Conservation (phyloP, 2,329 filamentous ascomycete genomes). For the Talaromyces verruculosus region DNA sequence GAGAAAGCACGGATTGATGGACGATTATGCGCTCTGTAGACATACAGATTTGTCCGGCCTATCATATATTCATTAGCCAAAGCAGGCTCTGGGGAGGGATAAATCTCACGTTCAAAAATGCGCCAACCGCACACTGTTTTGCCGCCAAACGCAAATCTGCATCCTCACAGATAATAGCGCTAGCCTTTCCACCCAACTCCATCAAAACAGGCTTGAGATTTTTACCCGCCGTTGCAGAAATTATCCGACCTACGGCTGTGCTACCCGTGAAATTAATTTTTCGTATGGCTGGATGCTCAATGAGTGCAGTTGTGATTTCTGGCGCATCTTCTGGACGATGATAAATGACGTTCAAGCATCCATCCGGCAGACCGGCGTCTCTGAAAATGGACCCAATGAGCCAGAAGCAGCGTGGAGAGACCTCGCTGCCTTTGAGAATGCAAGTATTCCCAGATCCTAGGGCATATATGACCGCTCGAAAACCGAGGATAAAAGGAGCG, state of each 20-base stretch:
- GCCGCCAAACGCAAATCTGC: constrained; percentile 48
- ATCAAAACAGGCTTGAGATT: constrained; percentile 50
- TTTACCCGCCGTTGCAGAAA: constrained; percentile 39
- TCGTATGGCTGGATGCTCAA: constrained; percentile 38
- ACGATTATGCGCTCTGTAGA: constrained; percentile 66
- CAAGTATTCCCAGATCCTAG: constrained; percentile 9
- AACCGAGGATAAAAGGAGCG: constrained; percentile 7
- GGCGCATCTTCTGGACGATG: constrained; percentile 46
- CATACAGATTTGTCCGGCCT: constrained; percentile 65
- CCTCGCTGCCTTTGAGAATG: constrained; percentile 11
- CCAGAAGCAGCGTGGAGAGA: constrained; percentile 7
- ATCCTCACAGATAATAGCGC: constrained; percentile 47
- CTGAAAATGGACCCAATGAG: constrained; percentile 48
- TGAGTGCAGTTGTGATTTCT: constrained; percentile 38
- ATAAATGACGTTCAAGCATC: constrained; percentile 68
- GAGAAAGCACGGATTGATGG: background rate
- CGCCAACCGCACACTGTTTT: constrained; percentile 45
- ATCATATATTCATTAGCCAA: constrained; percentile 37
- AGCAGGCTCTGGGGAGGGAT: background rate
- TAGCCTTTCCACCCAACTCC: constrained; percentile 52
- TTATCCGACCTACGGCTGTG: constrained; percentile 43
- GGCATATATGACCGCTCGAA: background rate
- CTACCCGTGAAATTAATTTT: constrained; percentile 51
- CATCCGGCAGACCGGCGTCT: constrained; percentile 69
- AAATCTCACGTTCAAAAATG: constrained; percentile 45